Conservation (phyloP, 2,329 filamentous ascomycete genomes). For the Clarireedia monteithiana region DNA sequence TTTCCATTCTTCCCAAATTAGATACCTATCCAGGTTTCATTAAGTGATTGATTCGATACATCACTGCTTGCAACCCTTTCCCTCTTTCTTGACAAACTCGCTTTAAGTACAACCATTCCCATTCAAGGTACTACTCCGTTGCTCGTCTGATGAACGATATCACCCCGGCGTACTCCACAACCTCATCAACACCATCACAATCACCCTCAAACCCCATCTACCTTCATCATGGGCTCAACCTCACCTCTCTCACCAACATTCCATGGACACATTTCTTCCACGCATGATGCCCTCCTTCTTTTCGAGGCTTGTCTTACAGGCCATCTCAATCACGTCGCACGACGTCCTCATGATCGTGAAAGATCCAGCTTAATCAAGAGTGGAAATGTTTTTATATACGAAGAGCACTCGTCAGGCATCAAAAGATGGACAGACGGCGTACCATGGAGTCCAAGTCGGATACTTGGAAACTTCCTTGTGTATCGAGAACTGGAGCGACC, state of each 20-base stretch:
- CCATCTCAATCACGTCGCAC: constrained; percentile 64
- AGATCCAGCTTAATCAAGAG: constrained; percentile 69
- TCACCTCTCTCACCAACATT: constrained; percentile 20
- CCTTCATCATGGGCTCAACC: constrained; percentile 15
- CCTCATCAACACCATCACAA: not conserved
- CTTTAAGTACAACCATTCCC: constrained; percentile 8
- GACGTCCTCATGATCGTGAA: constrained; percentile 81
- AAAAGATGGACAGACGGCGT: constrained; percentile 92
- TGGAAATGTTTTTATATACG: constrained; percentile 85
- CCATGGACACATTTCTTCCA: constrained; percentile 23
- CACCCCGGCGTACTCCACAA: constrained; percentile 2
- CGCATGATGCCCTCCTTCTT: constrained; percentile 59
- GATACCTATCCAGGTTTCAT: not conserved
- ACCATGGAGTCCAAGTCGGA: constrained; percentile 86
- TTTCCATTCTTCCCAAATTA: not conserved
- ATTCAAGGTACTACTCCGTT: constrained; percentile 14
- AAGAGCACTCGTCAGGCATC: constrained; percentile 83
- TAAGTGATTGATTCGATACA: not conserved
- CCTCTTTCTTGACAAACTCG: not conserved
- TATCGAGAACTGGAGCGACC: constrained; percentile 97
- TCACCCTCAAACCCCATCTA: not conserved
- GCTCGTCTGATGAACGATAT: constrained; percentile 14
- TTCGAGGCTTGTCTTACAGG: constrained; percentile 74
- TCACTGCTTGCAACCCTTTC: not conserved
- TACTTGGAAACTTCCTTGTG: constrained; percentile 93